Evolutionary conservation across 2,329 filamentous ascomycete species (phyloP).

Genomic region (Xylaria sp.): DNA sequence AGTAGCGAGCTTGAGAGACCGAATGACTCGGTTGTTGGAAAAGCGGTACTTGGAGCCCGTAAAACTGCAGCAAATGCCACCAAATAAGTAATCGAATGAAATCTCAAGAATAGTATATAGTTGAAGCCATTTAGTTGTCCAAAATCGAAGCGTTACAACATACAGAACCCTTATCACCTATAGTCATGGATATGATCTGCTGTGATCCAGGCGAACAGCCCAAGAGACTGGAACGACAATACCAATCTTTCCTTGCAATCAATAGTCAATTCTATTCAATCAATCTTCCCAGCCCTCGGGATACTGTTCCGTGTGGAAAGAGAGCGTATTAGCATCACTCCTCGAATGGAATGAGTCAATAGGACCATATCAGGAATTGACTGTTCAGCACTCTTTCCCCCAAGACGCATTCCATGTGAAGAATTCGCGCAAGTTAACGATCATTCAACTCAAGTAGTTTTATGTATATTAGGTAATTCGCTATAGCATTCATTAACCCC

Average conservation of each 20-base stretch:
- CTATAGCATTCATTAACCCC: background rate
- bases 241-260: background rate
- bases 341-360: background rate
- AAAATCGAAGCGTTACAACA: background rate
- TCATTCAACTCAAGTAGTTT: background rate
- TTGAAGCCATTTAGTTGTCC: conserved; percentile 4
- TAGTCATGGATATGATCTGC: background rate
- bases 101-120: conserved; percentile 7
- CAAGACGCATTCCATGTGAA: background rate
- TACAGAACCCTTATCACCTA: background rate
- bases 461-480: too few species aligned
- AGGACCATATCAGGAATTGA: background rate
- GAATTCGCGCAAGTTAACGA: background rate
- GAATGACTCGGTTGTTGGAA: conserved; percentile 54
- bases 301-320: background rate
- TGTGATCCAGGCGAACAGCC: background rate
- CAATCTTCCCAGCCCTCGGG: too few species aligned
- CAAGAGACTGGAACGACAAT: background rate
- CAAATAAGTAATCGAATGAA: background rate
- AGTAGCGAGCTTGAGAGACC: conserved; percentile 59
- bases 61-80: conserved; percentile 31
- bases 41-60: conserved; percentile 49
- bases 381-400: background rate
- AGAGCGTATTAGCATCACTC: background rate
- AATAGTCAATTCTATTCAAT: background rate